Base-by-base conservation (phyloP, 306 rosid genomes). In the Biancaea sappan region DNA sequence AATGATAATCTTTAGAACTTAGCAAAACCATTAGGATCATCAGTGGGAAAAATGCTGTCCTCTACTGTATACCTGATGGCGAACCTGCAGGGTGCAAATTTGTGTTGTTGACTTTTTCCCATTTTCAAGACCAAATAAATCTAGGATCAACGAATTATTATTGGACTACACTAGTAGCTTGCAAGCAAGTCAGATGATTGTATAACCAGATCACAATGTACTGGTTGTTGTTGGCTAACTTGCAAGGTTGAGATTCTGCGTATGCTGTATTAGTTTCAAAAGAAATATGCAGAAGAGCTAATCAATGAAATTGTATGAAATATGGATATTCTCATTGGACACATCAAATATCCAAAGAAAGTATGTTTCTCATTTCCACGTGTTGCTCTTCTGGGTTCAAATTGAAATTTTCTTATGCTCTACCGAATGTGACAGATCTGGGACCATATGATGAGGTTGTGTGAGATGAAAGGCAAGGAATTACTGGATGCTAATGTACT, bases 401-500 rank as follows among this genome's bases (percentile, higher is more conserved):
- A 19, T 52, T 47, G 35, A 61, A 41, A 29, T 6, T 26, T 53
- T 59, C 35, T 40, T 35, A 15, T 82, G 19, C 32, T 25, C n/a
- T 13, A 9, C 32, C 41, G 28, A 26, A 73, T 82, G 73, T 69
- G 54, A 77, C 92, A 92, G 97, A 84, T 92, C 0, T 92, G 97
- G 97, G 90, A 82, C 61, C 51, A 79, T 35, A 85, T 88, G 83
- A 85, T 92, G 92, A 88, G 44, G 69, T 72, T 54, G 48, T 90
- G 92, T 32, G 89, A 92, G 82, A 81, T 80, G 80, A 92, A 69
- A 66, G 97, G 96, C 35, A 86, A 76, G 74, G 91, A 90, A 40
- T 77, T 92, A 44, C 72, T 92, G 85, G 97, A 92, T 86, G 85
- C 81, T 34, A 76, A 78, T 69, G 83, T 84, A 8, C 77, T 92